Conservation (phyloP, 2,329 filamentous ascomycete species). For the Stemphylium lycopersici region DNA sequence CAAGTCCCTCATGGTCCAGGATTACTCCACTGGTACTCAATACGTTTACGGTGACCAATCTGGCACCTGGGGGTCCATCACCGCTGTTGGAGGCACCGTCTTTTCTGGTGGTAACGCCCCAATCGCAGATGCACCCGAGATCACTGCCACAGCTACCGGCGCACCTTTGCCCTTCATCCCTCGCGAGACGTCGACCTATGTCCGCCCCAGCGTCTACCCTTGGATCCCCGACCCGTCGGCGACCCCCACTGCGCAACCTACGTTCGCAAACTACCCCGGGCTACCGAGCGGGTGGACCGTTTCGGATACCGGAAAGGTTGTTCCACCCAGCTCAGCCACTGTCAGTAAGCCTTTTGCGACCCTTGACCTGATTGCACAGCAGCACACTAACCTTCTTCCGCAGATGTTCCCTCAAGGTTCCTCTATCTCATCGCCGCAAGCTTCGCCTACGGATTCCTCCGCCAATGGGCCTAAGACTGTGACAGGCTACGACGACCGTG, state of each 20-base stretch:
- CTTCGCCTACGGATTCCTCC: constrained; percentile 39
- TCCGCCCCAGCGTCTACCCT: constrained; percentile 56
- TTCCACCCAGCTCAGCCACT: constrained; percentile 71
- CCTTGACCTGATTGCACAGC: constrained; percentile 1
- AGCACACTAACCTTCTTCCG: constrained; percentile 22
- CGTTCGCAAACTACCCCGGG: constrained; percentile 57
- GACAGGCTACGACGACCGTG: constrained; percentile 56
- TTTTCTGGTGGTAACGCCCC: constrained; percentile 65
- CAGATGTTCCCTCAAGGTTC: constrained; percentile 60
- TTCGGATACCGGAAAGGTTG: constrained; percentile 77
- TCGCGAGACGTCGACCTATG: constrained; percentile 62
- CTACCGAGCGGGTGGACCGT: constrained; percentile 84
- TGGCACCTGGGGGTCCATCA: constrained; percentile 82
- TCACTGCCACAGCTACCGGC: constrained; percentile 66
- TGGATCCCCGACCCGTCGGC: constrained; percentile 67
- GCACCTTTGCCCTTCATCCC: constrained; percentile 71
- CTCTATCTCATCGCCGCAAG: constrained; percentile 59
- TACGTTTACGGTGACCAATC: constrained; percentile 82
- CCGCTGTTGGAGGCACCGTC: constrained; percentile 77
- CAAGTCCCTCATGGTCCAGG: constrained; percentile 74
- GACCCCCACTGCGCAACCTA: constrained; percentile 55
- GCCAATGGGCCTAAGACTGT: constrained; percentile 39
- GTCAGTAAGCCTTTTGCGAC: constrained; percentile 62
- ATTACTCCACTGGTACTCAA: constrained; percentile 89
- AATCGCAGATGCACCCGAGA: constrained; percentile 63